Evolutionary conservation across 2,329 filamentous ascomycete species (phyloP).

Genomic region (Colletotrichum australisinense): DNA sequence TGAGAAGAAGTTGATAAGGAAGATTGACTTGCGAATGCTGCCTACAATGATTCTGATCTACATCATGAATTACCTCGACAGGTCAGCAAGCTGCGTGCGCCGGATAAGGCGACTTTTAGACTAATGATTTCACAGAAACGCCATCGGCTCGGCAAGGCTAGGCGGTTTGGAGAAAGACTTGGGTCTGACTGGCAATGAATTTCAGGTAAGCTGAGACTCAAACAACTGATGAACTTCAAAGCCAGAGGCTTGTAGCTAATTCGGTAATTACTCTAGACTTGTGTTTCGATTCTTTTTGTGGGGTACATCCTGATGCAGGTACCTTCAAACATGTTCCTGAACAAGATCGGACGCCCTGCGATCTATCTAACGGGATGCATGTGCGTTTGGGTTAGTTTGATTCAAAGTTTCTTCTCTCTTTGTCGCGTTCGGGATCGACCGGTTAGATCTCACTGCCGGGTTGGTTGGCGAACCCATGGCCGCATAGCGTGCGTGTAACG

Average conservation of each 20-base stretch:
- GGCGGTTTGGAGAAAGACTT: slow-evolving; percentile 56
- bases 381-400: slow-evolving; percentile 41
- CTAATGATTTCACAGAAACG: background rate
- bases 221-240: slow-evolving; percentile 23
- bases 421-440: slow-evolving; percentile 49
- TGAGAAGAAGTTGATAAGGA: slow-evolving; percentile 69
- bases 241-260: slow-evolving; percentile 41
- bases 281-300: slow-evolving; percentile 36
- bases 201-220: slow-evolving; percentile 46
- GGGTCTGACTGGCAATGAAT: slow-evolving; percentile 45
- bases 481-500: slow-evolving; percentile 19
- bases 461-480: background rate
- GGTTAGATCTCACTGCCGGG: background rate
- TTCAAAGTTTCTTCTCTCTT: slow-evolving; percentile 39
- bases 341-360: slow-evolving; percentile 40
- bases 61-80: slow-evolving; percentile 74
- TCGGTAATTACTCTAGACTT: slow-evolving; percentile 40
- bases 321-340: slow-evolving; percentile 36
- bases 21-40: slow-evolving; percentile 71
- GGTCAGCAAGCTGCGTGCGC: slow-evolving; percentile 34
- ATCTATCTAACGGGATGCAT: slow-evolving; percentile 30
- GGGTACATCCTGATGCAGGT: slow-evolving; percentile 46
- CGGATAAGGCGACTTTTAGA: background rate
- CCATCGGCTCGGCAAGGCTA: slow-evolving; percentile 66
- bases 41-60: slow-evolving; percentile 78